Percentiles rank a stretch among this genome's conserved stretches.
phyloP scores from a whole-genome alignment of 306 rosid genomes.

The Trifolium subterraneum region DNA sequence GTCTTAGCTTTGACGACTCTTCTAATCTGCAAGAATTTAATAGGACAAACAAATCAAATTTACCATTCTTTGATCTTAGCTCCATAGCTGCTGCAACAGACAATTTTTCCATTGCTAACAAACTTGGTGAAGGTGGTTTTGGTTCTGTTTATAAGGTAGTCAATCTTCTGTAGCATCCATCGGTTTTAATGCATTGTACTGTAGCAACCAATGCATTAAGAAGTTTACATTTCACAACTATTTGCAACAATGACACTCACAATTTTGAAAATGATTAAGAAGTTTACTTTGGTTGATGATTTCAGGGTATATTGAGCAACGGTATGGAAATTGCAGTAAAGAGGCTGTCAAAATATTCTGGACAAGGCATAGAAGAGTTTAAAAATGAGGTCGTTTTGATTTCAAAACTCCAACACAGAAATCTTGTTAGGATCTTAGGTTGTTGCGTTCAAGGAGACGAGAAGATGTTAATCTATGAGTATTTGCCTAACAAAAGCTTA shows the following conservation, averaged over 20 bases:
- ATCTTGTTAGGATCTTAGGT: conserved; percentile 71
- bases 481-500: conserved; percentile 71
- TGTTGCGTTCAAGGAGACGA: conserved; percentile 61
- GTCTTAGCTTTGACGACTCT: conserved; percentile 14
- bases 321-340: conserved; percentile 57
- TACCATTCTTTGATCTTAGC: conserved; percentile 45
- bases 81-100: conserved; percentile 44
- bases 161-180: too few species aligned
- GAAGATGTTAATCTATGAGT: conserved; percentile 69
- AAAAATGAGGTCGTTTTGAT: conserved; percentile 67
- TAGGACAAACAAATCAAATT: conserved; percentile 25
- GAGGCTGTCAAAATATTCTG: conserved; percentile 59
- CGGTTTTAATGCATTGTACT: too few species aligned
- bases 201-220: background rate
- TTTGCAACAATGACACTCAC: background rate
- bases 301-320: conserved; percentile 43
- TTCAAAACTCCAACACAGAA: conserved; percentile 72
- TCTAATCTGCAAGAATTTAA: conserved; percentile 32
- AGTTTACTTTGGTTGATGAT: conserved; percentile 5
- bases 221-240: background rate
- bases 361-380: conserved; percentile 65
- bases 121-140: conserved; percentile 59
- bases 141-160: too few species aligned
- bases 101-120: conserved; percentile 53
- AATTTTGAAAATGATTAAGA: background rate